Conservation (phyloP, 2,329 filamentous ascomycete species). For the Scopulariopsis brevicaulis region DNA sequence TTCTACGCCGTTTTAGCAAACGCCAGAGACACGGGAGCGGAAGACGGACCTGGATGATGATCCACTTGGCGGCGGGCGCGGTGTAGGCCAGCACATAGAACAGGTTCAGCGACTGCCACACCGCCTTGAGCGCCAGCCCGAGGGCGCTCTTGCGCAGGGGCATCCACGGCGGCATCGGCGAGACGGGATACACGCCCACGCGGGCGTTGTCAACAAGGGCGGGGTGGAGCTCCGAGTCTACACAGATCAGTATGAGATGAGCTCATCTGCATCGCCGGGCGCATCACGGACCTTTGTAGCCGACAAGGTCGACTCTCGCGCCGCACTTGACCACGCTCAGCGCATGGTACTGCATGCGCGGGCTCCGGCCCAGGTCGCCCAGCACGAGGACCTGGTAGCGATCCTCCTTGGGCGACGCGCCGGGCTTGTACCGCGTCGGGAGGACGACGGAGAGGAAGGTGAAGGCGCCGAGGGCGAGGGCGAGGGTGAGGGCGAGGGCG, state of each 20-base stretch:
- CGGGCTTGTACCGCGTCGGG: conserved; percentile 22
- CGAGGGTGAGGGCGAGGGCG: not conserved
- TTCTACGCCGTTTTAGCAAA: conserved; percentile 43
- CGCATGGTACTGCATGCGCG: conserved; percentile 97
- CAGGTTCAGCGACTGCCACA: conserved; percentile 43
- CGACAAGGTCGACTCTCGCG: conserved; percentile 71
- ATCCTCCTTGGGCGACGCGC: conserved; percentile 22
- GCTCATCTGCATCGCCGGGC: not conserved
- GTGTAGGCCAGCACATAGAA: conserved; percentile 63
- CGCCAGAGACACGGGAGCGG: not conserved
- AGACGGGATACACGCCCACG: conserved; percentile 62
- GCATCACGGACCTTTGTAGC: conserved; percentile 58
- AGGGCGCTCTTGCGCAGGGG: conserved; percentile 32
- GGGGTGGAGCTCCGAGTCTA: conserved; percentile 72
- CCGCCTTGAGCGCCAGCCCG: conserved; percentile 7
- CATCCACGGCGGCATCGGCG: conserved; percentile 54
- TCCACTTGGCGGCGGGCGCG: conserved; percentile 67
- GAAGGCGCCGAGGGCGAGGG: not conserved
- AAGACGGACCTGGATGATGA: conserved; percentile 60
- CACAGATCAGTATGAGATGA: not conserved
- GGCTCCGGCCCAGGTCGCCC: conserved; percentile 89
- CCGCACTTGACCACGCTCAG: conserved; percentile 80
- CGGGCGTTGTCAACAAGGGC: conserved; percentile 58
- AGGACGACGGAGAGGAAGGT: conserved; percentile 10
- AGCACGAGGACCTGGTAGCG: conserved; percentile 76